These are phyloP conservation scores for Pyrrhoderma lamaoense DNA, from an alignment of 1,284 basidiomycete species.

Conservation along the genomic window DNA sequence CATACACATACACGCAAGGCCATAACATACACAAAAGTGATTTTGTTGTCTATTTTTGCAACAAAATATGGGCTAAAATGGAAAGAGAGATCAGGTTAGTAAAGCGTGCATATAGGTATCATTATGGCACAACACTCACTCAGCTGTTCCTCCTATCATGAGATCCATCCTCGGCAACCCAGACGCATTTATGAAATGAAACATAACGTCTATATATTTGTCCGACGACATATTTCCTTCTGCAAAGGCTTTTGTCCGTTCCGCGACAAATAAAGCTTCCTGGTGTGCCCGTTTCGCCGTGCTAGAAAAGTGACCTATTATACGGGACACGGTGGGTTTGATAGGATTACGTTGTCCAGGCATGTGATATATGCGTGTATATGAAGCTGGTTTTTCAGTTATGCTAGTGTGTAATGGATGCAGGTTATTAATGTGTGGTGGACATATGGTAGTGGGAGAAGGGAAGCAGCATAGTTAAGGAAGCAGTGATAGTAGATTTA, in stretches of 20 bases:
- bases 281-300: slow-evolving; percentile 26
- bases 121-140: slow-evolving; percentile 23
- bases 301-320: slow-evolving; percentile 30
- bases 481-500: no score
- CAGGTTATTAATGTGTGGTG: no score
- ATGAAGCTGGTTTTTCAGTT: no score
- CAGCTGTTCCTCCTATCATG: slow-evolving; percentile 53
- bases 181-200: slow-evolving; percentile 61
- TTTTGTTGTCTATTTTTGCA: slow-evolving; percentile 52
- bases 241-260: slow-evolving; percentile 27
- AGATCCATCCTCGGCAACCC: slow-evolving; percentile 65
- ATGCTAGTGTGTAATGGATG: no score
- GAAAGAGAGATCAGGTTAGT: no score
- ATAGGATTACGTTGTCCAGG: slow-evolving; percentile 6
- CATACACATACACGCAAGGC: not conserved
- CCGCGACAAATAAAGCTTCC: slow-evolving; percentile 27
- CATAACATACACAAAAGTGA: slow-evolving; percentile 51
- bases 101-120: no score
- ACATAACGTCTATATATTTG: slow-evolving; percentile 23
- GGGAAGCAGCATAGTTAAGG: no score
- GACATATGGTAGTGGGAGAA: no score
- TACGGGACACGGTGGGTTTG: slow-evolving; percentile 25
- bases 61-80: slow-evolving; percentile 50
- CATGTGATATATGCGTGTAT: not conserved
- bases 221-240: slow-evolving; percentile 36